Percentiles rank a stretch among this genome's conserved stretches.
phyloP scores from a whole-genome alignment of 106 monocot species.

The Agapanthus africanus region DNA sequence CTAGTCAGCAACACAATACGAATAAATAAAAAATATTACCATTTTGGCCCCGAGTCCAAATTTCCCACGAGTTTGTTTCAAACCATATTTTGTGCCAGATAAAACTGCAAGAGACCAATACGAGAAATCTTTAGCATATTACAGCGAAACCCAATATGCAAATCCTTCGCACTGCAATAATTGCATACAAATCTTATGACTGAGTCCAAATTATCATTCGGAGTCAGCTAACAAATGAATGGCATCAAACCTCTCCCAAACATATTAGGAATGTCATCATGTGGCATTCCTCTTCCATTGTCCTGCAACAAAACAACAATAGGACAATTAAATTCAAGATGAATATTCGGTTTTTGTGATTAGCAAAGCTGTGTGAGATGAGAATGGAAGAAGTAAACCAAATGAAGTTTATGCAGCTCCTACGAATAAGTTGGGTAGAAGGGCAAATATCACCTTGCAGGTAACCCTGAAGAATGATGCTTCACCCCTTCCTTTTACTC shows the following conservation, averaged over 20 bases:
- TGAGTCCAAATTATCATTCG: conserved; percentile 1
- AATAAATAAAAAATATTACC: conserved; percentile 40
- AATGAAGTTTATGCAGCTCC: neutral
- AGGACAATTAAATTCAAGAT: neutral
- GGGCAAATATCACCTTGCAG: conserved; percentile 59
- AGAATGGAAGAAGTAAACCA: neutral
- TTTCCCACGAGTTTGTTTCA: conserved; percentile 96
- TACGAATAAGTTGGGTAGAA: conserved; percentile 2
- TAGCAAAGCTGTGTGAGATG: neutral
- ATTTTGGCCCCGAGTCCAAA: conserved; percentile 99
- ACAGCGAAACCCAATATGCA: neutral
- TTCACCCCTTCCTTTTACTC: conserved; percentile 71
- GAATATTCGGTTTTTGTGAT: neutral
- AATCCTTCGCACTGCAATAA: neutral
- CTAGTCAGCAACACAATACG: neutral
- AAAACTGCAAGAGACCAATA: conserved; percentile 57
- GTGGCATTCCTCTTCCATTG: conserved; percentile 98
- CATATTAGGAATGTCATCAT: conserved; percentile 99
- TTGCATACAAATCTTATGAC: neutral
- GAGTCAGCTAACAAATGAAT: conserved; percentile 4
- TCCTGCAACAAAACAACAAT: conserved; percentile 52
- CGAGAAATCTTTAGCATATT: neutral
- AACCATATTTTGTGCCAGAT: conserved; percentile 96
- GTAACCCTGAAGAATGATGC: conserved; percentile 85
- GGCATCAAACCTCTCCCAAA: conserved; percentile 75